phyloP scores from a whole-genome alignment of 371 early-diverging fungal genomes.

The Actinomortierella ambigua region DNA sequence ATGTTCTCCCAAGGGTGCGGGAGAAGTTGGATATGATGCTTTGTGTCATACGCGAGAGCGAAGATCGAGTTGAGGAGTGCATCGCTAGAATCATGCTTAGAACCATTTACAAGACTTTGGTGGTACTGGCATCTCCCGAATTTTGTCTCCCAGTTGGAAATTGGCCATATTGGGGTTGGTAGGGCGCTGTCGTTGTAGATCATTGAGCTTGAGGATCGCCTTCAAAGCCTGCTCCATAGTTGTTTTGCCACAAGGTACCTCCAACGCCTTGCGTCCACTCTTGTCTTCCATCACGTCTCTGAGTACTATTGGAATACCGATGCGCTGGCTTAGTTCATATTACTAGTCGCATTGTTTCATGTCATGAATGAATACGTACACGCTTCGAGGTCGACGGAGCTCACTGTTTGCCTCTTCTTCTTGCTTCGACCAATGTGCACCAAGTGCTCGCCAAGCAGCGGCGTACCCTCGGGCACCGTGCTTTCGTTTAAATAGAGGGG shows the following conservation, averaged over 20 bases:
- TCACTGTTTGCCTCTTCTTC: not conserved
- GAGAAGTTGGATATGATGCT: not conserved
- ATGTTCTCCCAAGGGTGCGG: not conserved
- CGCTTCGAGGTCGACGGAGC: not conserved
- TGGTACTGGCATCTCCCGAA: not conserved
- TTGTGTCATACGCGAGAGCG: not conserved
- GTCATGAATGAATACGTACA: too few species aligned
- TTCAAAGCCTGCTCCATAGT: constrained; percentile 3
- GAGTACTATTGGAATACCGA: not conserved
- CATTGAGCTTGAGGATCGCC: not conserved
- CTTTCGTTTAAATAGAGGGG: not conserved
- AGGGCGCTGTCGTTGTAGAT: not conserved
- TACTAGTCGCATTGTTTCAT: too few species aligned
- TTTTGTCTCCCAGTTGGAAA: not conserved
- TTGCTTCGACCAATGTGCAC: not conserved
- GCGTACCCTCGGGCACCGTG: not conserved
- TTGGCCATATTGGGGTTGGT: not conserved
- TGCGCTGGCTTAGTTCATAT: too few species aligned
- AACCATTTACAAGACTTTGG: not conserved
- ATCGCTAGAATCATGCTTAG: not conserved
- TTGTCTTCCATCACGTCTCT: not conserved
- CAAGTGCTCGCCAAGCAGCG: not conserved
- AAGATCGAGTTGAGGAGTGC: not conserved
- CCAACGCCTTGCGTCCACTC: not conserved
- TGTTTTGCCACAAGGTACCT: constrained; percentile 1